Conservation (phyloP, 23 red algal genomes). For the Cyanidioschyzon merolae region DNA sequence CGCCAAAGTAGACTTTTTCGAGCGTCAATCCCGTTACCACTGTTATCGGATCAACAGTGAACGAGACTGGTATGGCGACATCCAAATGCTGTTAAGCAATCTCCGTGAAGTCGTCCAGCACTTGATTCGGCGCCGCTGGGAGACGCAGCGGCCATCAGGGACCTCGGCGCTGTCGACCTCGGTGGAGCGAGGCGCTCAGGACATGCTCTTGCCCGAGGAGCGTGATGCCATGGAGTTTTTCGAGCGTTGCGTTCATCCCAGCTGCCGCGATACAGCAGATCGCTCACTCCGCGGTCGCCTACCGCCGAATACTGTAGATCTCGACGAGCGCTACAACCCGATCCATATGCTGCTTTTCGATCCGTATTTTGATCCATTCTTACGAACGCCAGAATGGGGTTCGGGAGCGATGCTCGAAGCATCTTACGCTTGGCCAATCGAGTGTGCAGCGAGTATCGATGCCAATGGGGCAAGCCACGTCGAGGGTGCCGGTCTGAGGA, state of each 20-base stretch:
- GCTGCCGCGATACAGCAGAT: conserved; percentile 21
- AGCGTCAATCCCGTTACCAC: conserved; percentile 9
- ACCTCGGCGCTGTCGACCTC: neutral
- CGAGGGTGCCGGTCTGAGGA: neutral
- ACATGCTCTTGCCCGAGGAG: neutral
- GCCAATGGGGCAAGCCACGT: neutral
- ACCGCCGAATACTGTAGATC: neutral
- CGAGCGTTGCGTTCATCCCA: conserved; percentile 24
- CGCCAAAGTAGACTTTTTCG: conserved; percentile 31
- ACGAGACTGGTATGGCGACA: conserved; percentile 13
- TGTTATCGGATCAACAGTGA: conserved; percentile 18
- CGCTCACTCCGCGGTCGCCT: conserved; percentile 22
- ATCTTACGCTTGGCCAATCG: neutral
- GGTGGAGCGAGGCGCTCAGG: neutral
- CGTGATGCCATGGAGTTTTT: conserved; percentile 22
- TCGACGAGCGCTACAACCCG: neutral
- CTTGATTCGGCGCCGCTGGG: neutral
- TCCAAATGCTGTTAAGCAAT: conserved; percentile 34
- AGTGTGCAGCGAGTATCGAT: neutral
- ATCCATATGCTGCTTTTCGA: neutral
- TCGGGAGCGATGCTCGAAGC: neutral
- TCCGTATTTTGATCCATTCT: conserved; percentile 12
- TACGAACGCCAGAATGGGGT: neutral
- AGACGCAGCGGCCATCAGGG: neutral
- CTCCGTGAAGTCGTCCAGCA: conserved; percentile 26